These are phyloP conservation scores for Spathaspora gorwiae DNA, from an alignment of 805 yeast genomes.

Conservation along the genomic window DNA sequence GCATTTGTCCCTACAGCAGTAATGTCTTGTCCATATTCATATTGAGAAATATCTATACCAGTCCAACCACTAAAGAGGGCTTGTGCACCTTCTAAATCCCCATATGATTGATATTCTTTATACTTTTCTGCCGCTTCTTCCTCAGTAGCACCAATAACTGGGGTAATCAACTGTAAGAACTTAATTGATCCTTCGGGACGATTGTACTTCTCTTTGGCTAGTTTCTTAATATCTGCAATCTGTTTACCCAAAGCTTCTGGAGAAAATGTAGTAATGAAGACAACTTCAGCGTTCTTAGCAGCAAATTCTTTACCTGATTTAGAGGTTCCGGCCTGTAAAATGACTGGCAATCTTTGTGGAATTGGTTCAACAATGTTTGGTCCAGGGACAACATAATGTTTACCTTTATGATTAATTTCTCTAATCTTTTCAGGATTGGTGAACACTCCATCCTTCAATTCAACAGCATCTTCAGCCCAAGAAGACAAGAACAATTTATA, in stretches of 20 bases:
- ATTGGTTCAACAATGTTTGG: conserved; percentile 41
- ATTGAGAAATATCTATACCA: conserved; percentile 37
- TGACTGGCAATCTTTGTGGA: conserved; percentile 41
- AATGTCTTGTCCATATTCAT: conserved; percentile 26
- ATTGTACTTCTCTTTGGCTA: conserved; percentile 29
- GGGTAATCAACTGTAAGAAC: conserved; percentile 32
- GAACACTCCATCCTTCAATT: conserved; percentile 22
- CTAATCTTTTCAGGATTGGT: conserved; percentile 38
- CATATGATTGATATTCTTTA: conserved; percentile 25
- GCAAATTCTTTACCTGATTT: conserved; percentile 37
- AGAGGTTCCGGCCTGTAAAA: conserved; percentile 44
- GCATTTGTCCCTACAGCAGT: conserved; percentile 29
- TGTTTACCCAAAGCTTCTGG: conserved; percentile 25
- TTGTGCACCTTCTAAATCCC: conserved; percentile 38
- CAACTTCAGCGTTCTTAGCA: conserved; percentile 40
- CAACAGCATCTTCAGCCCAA: conserved; percentile 43
- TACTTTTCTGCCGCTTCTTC: conserved; percentile 39
- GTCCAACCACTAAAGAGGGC: conserved; percentile 39
- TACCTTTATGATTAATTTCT: conserved; percentile 38
- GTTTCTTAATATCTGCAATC: conserved; percentile 23
- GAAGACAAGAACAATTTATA: conserved; percentile 37
- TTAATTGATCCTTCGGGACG: conserved; percentile 36
- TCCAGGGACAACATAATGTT: conserved; percentile 38
- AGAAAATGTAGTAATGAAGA: conserved; percentile 33
- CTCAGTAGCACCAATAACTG: conserved; percentile 36